Evolutionary conservation across 345 rosid species (phyloP).

Genomic region (Gossypium bickii): DNA sequence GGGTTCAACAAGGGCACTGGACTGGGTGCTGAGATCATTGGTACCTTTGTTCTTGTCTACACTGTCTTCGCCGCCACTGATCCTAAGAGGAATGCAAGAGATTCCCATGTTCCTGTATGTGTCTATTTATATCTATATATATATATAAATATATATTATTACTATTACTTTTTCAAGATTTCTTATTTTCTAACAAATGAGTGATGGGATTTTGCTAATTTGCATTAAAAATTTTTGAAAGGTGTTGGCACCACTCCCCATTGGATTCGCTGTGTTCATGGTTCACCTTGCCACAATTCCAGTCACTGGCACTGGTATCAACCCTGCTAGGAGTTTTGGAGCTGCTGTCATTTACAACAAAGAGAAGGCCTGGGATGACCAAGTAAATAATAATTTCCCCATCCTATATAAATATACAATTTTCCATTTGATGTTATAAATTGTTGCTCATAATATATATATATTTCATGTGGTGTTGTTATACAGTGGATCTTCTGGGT

Average conservation of each 20-base stretch:
- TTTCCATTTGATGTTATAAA: neutral
- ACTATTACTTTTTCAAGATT: too few species aligned
- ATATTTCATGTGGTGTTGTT: neutral
- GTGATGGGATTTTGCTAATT: neutral
- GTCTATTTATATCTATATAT: neutral
- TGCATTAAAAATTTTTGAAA: conserved; percentile 15
- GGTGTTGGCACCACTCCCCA: conserved; percentile 97
- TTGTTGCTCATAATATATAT: neutral
- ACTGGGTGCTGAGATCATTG: conserved; percentile 69
- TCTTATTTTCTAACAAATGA: neutral
- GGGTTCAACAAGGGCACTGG: conserved; percentile 65
- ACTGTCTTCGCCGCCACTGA: conserved; percentile 81
- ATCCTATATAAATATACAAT: neutral
- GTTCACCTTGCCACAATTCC: conserved; percentile 94
- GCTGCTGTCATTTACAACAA: conserved; percentile 84
- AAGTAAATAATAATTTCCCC: conserved; percentile 31
- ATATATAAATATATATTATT: too few species aligned
- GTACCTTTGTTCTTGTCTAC: conserved; percentile 74
- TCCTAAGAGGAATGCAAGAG: conserved; percentile 71
- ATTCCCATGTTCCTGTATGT: conserved; percentile 73
- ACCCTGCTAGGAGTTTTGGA: conserved; percentile 96
- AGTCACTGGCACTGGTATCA: conserved; percentile 88
- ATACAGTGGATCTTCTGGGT: conserved; percentile 96
- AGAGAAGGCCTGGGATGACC: conserved; percentile 91
- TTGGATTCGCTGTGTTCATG: conserved; percentile 97